Percentiles rank a stretch among this genome's conserved stretches.
phyloP scores from a whole-genome alignment of 768 basidiomycete genomes.

The Xerocomellus chrysenteron region DNA sequence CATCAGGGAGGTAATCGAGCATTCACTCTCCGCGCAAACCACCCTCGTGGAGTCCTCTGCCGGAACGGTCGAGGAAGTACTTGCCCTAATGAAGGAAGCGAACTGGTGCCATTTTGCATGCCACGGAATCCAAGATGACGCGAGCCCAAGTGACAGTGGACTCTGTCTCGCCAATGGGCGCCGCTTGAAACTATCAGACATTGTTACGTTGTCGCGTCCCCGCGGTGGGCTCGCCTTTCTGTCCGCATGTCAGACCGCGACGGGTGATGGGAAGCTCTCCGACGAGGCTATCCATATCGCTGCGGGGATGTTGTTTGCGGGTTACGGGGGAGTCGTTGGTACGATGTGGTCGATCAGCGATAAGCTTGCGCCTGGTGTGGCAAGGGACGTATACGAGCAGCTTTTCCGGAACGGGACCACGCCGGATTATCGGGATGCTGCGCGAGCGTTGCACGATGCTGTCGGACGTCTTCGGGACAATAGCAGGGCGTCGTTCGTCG shows the following conservation, averaged over 20 bases:
- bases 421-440: not conserved
- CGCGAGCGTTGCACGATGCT: not conserved
- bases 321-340: constrained; percentile 18
- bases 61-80: constrained; percentile 16
- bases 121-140: not conserved
- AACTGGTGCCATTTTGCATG: constrained; percentile 5
- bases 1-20: constrained; percentile 1
- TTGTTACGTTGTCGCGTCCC: not conserved
- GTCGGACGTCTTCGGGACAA: constrained; percentile 1
- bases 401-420: not conserved
- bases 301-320: constrained; percentile 33
- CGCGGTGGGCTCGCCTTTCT: constrained; percentile 3
- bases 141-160: not conserved
- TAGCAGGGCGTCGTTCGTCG: not conserved
- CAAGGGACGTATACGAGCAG: constrained; percentile 33
- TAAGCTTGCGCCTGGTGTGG: constrained; percentile 33
- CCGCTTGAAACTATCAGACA: not conserved
- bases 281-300: not conserved
- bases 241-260: constrained; percentile 4
- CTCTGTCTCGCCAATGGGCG: not conserved
- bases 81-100: not conserved
- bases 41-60: not conserved
- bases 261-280: not conserved
- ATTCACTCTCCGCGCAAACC: not conserved
- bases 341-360: constrained; percentile 5